A percentile compares a stretch with the other conserved stretches of the same genome.
Conservation (phyloP, 1,284 basidiomycete genomes). For the Cutaneotrichosporon sp. region DNA sequence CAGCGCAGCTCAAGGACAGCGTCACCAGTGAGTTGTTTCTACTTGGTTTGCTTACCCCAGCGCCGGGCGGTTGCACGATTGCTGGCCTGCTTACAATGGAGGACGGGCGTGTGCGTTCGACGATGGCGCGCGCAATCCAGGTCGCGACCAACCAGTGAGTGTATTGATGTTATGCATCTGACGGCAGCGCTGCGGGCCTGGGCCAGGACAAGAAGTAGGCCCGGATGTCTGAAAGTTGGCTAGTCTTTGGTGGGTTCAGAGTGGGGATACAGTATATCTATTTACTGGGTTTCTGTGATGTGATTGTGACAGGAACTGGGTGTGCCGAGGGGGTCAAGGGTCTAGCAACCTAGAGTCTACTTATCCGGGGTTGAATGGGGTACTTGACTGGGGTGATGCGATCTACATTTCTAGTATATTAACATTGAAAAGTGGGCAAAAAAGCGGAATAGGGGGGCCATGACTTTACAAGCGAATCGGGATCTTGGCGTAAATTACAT, state of each 20-base stretch:
- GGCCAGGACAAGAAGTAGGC: slow-evolving; percentile 50
- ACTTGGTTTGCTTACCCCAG: slow-evolving; percentile 55
- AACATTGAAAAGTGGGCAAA: too few species aligned
- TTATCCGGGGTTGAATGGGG: too few species aligned
- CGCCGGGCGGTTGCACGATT: slow-evolving; percentile 97
- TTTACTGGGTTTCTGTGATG: neutral
- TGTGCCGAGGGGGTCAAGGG: neutral
- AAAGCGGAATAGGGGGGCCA: too few species aligned
- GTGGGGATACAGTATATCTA: neutral
- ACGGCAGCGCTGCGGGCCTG: slow-evolving; percentile 46
- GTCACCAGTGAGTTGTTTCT: slow-evolving; percentile 75
- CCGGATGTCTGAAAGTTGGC: neutral
- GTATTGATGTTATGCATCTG: slow-evolving; percentile 8
- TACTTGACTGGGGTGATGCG: too few species aligned
- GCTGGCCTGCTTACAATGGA: slow-evolving; percentile 93
- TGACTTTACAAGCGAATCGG: too few species aligned
- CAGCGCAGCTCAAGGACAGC: slow-evolving; percentile 94
- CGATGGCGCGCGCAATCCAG: slow-evolving; percentile 93
- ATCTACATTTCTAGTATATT: too few species aligned
- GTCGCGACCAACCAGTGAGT: slow-evolving; percentile 73
- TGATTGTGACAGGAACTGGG: neutral
- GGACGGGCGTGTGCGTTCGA: slow-evolving; percentile 89
- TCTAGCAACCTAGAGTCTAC: too few species aligned
- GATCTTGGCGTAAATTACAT: too few species aligned
- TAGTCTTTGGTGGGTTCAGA: neutral